Evolutionary conservation across 2,329 filamentous ascomycete genomes (phyloP), one percentile per base, ranked within the genome.

Genomic region (Pseudomassariella vexata): DNA sequence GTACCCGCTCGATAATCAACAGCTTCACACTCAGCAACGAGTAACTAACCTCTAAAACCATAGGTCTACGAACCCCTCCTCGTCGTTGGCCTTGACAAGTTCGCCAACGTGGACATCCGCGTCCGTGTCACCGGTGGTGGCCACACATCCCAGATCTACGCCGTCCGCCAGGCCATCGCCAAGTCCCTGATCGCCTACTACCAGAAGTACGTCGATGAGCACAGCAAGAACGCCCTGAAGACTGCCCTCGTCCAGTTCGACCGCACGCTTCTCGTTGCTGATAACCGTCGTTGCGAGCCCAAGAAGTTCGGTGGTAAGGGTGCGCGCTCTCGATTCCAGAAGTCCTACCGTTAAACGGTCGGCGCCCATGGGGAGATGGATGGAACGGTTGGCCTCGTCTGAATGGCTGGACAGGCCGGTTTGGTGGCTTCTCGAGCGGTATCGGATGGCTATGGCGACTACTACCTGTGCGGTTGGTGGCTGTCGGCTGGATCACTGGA

Each of bases 201-300:
- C 85, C 90, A 95, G 76, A 95, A 98, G 80, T 98, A 82, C 75
- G 87, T 96, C 70, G 92, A 98, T 65, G 92, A 98, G 85, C 89
- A 96, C 85, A 87, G 85, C 76, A 98, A 98, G 85, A 95, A 96
- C 82, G 78, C 88, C 72, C 80, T 98, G 62, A 98, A 96, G 87
- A 84, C 90, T 73, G 85, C 86, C 53, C 82, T 98, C 55, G 85
- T 90, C 60, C 80, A 88, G 67, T 98, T 90, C 77, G 88, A 95
- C 78, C 82, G 89, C 62, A 94, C 88, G 64, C 83, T 98, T 52
- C 85, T 98, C 62, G 92, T 98, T 59, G 92, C 92, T 69, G 92
- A 98, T 73, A 95, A 95, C 84, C 85, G 92, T 69, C 86, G 92
- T 58, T 92, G 87, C 70, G 92, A 98, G 80, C 90, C 90, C 73